Conservation (phyloP, 169 alveolate genomes). For the Plasmodium cynomolgi region DNA sequence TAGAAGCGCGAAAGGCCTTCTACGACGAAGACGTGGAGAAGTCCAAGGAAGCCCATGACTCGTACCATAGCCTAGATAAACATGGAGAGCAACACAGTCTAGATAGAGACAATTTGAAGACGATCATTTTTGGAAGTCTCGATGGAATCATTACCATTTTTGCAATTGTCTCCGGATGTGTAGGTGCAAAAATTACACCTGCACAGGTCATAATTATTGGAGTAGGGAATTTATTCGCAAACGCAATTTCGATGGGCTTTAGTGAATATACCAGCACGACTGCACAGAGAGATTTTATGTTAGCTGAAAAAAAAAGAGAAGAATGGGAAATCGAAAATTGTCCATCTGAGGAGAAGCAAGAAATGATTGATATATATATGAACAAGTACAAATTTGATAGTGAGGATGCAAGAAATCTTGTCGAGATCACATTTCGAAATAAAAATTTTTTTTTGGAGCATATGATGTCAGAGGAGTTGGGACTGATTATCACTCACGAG, state of each 20-base stretch:
- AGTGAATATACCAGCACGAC: slow-evolving; percentile 84
- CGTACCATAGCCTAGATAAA: slow-evolving; percentile 40
- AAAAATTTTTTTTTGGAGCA: slow-evolving; percentile 89
- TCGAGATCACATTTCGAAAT: slow-evolving; percentile 88
- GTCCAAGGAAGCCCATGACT: slow-evolving; percentile 60
- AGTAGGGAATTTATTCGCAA: slow-evolving; percentile 91
- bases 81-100: slow-evolving; percentile 74
- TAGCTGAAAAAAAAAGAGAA: slow-evolving; percentile 42
- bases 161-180: slow-evolving; percentile 93
- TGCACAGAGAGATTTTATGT: slow-evolving; percentile 87
- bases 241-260: slow-evolving; percentile 93
- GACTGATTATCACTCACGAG: slow-evolving; percentile 83
- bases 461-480: slow-evolving; percentile 94
- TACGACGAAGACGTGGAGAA: slow-evolving; percentile 75
- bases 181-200: slow-evolving; percentile 92
- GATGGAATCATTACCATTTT: slow-evolving; percentile 93
- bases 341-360: slow-evolving; percentile 92
- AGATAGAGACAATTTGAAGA: slow-evolving; percentile 85
- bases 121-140: slow-evolving; percentile 91
- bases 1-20: slow-evolving; percentile 78
- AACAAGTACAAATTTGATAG: slow-evolving; percentile 87
- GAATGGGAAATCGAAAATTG: slow-evolving; percentile 91
- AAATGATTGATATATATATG: slow-evolving; percentile 90
- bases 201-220: slow-evolving; percentile 88
- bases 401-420: slow-evolving; percentile 90